Conservation (phyloP, 805 yeast genomes). For the Saccharomycopsis schoenii region DNA sequence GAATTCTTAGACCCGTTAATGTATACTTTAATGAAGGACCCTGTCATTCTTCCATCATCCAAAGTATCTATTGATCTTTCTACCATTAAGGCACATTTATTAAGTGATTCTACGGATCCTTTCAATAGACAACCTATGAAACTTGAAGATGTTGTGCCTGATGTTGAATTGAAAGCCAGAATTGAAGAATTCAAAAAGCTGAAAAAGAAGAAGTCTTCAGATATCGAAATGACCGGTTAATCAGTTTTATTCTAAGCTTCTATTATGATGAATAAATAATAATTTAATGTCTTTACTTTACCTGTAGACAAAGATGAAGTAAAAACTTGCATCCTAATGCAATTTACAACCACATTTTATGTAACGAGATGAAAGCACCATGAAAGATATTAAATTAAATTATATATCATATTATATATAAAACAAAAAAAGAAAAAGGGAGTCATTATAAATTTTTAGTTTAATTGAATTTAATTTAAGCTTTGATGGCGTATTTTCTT, state of each 20-base stretch:
- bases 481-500: conserved; percentile 97
- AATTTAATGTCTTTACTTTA: neutral
- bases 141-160: conserved; percentile 78
- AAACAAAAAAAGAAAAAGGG: conserved; percentile 2
- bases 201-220: conserved; percentile 22
- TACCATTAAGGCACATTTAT: conserved; percentile 85
- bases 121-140: conserved; percentile 88
- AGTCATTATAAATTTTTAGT: neutral
- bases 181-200: conserved; percentile 48
- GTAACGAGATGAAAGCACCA: conserved; percentile 1
- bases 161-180: conserved; percentile 53
- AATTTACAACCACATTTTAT: neutral
- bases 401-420: neutral
- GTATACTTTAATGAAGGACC: conserved; percentile 93
- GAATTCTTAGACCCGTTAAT: conserved; percentile 94
- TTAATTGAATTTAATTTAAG: conserved; percentile 41
- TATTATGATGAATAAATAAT: neutral
- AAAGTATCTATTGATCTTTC: conserved; percentile 78
- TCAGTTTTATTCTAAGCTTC: neutral
- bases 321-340: neutral
- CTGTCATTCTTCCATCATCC: conserved; percentile 87
- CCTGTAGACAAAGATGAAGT: neutral
- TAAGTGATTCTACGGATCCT: conserved; percentile 95
- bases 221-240: conserved; percentile 18
- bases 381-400: neutral